A percentile compares a stretch with the other conserved stretches of the same genome.
These are phyloP conservation scores for Fusarium tanahbumbuense DNA, from an alignment of 2,329 filamentous ascomycete genomes.

Conservation along the genomic window DNA sequence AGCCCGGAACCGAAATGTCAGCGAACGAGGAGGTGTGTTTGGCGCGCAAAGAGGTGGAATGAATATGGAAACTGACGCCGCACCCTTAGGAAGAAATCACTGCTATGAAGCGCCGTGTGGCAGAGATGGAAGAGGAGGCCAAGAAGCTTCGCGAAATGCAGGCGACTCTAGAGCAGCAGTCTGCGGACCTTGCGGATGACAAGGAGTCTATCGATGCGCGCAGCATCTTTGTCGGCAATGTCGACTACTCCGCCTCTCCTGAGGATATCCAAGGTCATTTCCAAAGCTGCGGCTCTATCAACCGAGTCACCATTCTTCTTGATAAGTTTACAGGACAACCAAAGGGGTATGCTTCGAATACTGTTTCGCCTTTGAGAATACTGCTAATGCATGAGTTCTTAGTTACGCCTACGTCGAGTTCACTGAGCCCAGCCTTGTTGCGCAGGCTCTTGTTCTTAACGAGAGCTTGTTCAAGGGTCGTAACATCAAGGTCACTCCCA, in stretches of 20 bases:
- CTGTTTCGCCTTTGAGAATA: background rate
- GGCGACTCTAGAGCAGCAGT: constrained; percentile 84
- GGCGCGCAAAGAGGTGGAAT: constrained; percentile 47
- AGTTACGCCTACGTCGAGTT: constrained; percentile 99
- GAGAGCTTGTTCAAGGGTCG: constrained; percentile 95
- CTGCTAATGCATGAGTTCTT: constrained; percentile 40
- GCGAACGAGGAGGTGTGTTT: constrained; percentile 53
- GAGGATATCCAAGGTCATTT: constrained; percentile 98
- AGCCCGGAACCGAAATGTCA: constrained; percentile 48
- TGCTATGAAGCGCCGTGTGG: constrained; percentile 87
- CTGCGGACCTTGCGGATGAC: constrained; percentile 85
- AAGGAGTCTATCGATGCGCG: constrained; percentile 95
- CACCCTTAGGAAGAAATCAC: constrained; percentile 77
- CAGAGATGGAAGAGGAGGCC: constrained; percentile 91
- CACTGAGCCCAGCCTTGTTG: constrained; percentile 90
- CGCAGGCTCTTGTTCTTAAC: constrained; percentile 92
- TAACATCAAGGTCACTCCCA: constrained; percentile 93
- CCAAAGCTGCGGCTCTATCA: constrained; percentile 96
- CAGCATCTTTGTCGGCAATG: constrained; percentile 98
- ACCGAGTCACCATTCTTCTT: constrained; percentile 94
- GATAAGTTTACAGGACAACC: constrained; percentile 99
- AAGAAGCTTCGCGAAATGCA: constrained; percentile 90
- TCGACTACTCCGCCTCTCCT: constrained; percentile 95
- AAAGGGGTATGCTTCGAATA: constrained; percentile 79
- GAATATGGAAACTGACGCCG: constrained; percentile 50